These are phyloP conservation scores for Cyclaneusma minus DNA, from an alignment of 2,329 filamentous ascomycete species.

Conservation along the genomic window DNA sequence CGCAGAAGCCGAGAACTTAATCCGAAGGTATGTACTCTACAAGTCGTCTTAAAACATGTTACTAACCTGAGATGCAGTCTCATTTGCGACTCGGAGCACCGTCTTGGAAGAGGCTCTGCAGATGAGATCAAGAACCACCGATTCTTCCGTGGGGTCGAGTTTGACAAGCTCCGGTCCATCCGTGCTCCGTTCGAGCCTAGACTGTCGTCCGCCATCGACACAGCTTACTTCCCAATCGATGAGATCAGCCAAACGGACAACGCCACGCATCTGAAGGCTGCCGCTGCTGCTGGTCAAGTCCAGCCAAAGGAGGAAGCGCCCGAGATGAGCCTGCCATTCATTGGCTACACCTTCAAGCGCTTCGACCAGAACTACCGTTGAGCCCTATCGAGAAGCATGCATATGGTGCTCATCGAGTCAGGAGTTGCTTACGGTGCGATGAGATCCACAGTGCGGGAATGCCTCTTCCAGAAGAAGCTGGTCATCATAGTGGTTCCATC, in stretches of 20 bases:
- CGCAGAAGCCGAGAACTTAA: conserved; percentile 78
- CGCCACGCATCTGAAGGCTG: conserved; percentile 63
- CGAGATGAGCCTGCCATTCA: conserved; percentile 92
- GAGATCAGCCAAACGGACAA: conserved; percentile 97
- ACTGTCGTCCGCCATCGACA: conserved; percentile 84
- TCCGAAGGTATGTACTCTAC: conserved; percentile 54
- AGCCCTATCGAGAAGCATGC: no score
- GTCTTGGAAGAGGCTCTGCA: conserved; percentile 73
- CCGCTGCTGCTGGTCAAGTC: conserved; percentile 42
- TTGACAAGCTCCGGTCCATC: conserved; percentile 82
- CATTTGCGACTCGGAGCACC: conserved; percentile 86
- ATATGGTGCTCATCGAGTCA: no score
- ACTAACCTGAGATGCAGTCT: conserved; percentile 41
- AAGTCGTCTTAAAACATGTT: conserved; percentile 1
- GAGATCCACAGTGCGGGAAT: no score
- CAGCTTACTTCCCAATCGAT: conserved; percentile 96
- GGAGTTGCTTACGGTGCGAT: no score
- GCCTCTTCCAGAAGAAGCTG: no score
- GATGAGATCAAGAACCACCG: conserved; percentile 86
- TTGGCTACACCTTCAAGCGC: conserved; percentile 95
- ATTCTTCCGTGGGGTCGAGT: conserved; percentile 95
- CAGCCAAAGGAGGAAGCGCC: conserved; percentile 57
- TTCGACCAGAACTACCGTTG: conserved; percentile 62
- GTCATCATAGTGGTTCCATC: no score
- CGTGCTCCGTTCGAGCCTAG: conserved; percentile 93